Percentiles rank a stretch among this genome's conserved stretches.
Evolutionary conservation across 495 filamentous ascomycete genomes (phyloP).

Genomic region (Achaetomiella virescens): DNA sequence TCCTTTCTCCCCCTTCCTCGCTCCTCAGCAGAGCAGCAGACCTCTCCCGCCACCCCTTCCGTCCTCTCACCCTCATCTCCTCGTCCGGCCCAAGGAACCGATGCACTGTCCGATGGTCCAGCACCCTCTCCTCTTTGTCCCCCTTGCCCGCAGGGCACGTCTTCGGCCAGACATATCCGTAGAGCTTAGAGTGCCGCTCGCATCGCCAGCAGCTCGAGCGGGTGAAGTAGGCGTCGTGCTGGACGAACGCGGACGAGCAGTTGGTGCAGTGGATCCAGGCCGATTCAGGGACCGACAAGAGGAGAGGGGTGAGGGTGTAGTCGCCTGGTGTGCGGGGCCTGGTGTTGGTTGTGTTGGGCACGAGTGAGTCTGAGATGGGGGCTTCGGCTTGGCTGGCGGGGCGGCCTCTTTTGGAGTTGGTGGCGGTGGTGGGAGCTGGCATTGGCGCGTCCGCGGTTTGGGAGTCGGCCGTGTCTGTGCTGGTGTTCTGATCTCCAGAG

Average conservation of each 20-base stretch:
- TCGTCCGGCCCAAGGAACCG: constrained; percentile 62
- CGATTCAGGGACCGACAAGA: constrained; percentile 66
- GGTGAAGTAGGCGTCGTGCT: constrained; percentile 79
- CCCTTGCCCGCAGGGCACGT: constrained; percentile 66
- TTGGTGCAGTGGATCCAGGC: constrained; percentile 84
- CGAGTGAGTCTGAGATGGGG: too few relatives aligned
- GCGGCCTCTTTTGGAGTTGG: not conserved
- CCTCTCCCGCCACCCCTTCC: constrained; percentile 29
- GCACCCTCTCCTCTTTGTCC: constrained; percentile 70
- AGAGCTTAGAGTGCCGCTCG: constrained; percentile 91
- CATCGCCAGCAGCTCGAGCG: constrained; percentile 81
- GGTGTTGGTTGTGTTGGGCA: too few relatives aligned
- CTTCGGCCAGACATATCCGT: constrained; percentile 93
- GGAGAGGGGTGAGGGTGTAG: constrained; percentile 64
- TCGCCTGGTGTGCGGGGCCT: constrained; percentile 58
- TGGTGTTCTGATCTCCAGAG: not conserved
- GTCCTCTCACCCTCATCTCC: constrained; percentile 50
- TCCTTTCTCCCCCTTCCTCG: constrained; percentile 1
- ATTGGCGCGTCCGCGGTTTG: too few relatives aligned
- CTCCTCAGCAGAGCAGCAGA: constrained; percentile 3
- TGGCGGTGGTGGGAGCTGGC: too few relatives aligned
- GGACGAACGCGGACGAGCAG: constrained; percentile 76
- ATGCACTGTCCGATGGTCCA: constrained; percentile 67
- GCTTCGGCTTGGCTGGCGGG: not conserved
- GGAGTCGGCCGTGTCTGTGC: too few relatives aligned